phyloP scores from a whole-genome alignment of 768 basidiomycete species.

The Termitomyces sp. region DNA sequence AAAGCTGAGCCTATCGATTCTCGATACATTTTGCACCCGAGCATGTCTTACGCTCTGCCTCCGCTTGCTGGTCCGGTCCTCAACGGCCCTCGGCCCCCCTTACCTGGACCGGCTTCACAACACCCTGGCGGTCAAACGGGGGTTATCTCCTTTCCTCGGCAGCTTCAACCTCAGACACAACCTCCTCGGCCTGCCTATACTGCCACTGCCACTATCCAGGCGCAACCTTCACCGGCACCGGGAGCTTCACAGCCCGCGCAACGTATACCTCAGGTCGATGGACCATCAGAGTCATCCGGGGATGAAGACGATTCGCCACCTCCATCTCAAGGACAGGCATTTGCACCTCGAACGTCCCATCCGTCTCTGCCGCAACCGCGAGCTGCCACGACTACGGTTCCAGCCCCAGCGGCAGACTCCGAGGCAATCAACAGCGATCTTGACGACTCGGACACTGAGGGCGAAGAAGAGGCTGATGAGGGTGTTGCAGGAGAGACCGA shows the following conservation, averaged over 20 bases:
- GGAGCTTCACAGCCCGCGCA: slow-evolving; percentile 11
- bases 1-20: slow-evolving; percentile 74
- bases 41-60: slow-evolving; percentile 53
- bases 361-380: slow-evolving; percentile 74
- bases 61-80: slow-evolving; percentile 65
- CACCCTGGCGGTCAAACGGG: slow-evolving; percentile 60
- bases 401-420: slow-evolving; percentile 43
- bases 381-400: slow-evolving; percentile 27
- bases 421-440: slow-evolving; percentile 97
- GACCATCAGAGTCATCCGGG: slow-evolving; percentile 68
- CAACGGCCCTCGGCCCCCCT: slow-evolving; percentile 38
- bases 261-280: slow-evolving; percentile 78
- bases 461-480: slow-evolving; percentile 80
- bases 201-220: slow-evolving; percentile 16
- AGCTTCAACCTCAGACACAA: slow-evolving; percentile 27
- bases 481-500: slow-evolving; percentile 75
- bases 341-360: slow-evolving; percentile 69
- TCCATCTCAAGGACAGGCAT: slow-evolving; percentile 53
- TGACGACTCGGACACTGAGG: slow-evolving; percentile 91
- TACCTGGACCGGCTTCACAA: slow-evolving; percentile 38
- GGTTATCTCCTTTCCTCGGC: slow-evolving; percentile 51
- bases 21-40: slow-evolving; percentile 54
- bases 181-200: slow-evolving; percentile 24
- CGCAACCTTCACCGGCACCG: slow-evolving; percentile 5
- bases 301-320: slow-evolving; percentile 63